These are phyloP conservation scores for Mycena citricolor DNA, from an alignment of 1,284 basidiomycete genomes.

Conservation along the genomic window DNA sequence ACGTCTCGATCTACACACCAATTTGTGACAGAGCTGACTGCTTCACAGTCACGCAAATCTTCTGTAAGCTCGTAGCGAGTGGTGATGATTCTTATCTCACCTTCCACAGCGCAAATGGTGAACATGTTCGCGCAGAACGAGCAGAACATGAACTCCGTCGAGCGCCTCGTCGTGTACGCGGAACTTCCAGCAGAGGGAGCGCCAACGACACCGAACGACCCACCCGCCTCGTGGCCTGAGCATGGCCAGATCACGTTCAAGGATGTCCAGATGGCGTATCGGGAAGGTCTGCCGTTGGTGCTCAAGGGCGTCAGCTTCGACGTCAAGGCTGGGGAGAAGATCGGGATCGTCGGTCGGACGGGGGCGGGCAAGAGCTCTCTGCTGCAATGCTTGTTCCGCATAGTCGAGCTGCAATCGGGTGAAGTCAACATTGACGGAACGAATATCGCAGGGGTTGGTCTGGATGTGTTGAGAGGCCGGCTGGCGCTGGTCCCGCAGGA, in stretches of 20 bases:
- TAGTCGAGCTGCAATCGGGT: conserved; percentile 64
- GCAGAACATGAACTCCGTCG: conserved; percentile 74
- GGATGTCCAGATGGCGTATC: conserved; percentile 66
- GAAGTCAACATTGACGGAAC: conserved; percentile 70
- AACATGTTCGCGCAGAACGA: conserved; percentile 59
- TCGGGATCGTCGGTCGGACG: conserved; percentile 53
- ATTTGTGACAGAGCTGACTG: conserved; percentile 6
- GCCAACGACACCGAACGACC: conserved; percentile 43
- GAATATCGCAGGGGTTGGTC: conserved; percentile 56
- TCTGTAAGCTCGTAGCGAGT: conserved; percentile 40
- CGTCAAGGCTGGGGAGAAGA: conserved; percentile 71
- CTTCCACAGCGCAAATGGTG: conserved; percentile 50
- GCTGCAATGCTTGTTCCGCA: conserved; percentile 38
- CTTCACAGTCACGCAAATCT: conserved; percentile 49
- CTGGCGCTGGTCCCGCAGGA: conserved; percentile 77
- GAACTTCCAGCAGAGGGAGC: conserved; percentile 53
- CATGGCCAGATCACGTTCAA: conserved; percentile 62
- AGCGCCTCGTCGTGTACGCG: conserved; percentile 60
- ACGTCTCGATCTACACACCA: conserved; percentile 28
- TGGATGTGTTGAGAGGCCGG: conserved; percentile 56
- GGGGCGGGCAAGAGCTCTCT: conserved; percentile 44
- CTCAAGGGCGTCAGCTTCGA: conserved; percentile 66
- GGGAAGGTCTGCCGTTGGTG: conserved; percentile 70
- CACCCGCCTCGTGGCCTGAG: conserved; percentile 67
- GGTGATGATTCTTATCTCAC: conserved; percentile 1